These are phyloP conservation scores for Dictyostelium purpureum DNA, from an alignment of 78 protist species.

Conservation along the genomic window DNA sequence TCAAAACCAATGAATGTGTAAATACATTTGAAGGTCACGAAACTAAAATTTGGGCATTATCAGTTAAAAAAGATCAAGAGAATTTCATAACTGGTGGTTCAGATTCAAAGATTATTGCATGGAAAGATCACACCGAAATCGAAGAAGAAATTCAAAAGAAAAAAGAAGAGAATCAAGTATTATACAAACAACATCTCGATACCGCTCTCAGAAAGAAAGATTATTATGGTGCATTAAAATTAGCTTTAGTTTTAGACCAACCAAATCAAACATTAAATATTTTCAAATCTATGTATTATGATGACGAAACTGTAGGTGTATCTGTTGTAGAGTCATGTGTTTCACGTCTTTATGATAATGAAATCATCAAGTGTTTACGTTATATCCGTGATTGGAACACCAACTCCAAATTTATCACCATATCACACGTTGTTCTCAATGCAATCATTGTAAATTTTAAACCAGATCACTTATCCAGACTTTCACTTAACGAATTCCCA, in stretches of 20 bases:
- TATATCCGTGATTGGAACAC: slow-evolving; percentile 95
- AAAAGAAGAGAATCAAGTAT: slow-evolving; percentile 51
- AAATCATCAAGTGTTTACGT: slow-evolving; percentile 58
- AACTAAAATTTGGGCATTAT: slow-evolving; percentile 91
- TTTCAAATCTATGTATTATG: slow-evolving; percentile 25
- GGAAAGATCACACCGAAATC: slow-evolving; percentile 82
- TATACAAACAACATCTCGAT: slow-evolving; percentile 37
- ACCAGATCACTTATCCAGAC: neutral
- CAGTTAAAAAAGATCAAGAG: slow-evolving; percentile 62
- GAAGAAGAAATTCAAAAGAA: slow-evolving; percentile 41
- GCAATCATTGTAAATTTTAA: neutral
- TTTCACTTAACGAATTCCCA: slow-evolving; percentile 28
- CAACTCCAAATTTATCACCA: slow-evolving; percentile 55
- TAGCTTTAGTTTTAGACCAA: slow-evolving; percentile 86
- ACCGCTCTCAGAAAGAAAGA: slow-evolving; percentile 46
- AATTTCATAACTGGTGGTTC: slow-evolving; percentile 88
- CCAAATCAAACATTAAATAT: slow-evolving; percentile 71
- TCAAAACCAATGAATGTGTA: slow-evolving; percentile 93
- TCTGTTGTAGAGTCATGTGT: neutral
- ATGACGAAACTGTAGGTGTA: neutral
- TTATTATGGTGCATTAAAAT: slow-evolving; percentile 31
- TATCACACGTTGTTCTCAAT: slow-evolving; percentile 40
- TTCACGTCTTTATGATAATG: slow-evolving; percentile 3
- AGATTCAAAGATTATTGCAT: slow-evolving; percentile 81
- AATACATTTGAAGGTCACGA: slow-evolving; percentile 90